Percentiles rank a stretch among this genome's conserved stretches.
phyloP scores from a whole-genome alignment of 2,329 filamentous ascomycete genomes.

The Colletotrichum sp. region DNA sequence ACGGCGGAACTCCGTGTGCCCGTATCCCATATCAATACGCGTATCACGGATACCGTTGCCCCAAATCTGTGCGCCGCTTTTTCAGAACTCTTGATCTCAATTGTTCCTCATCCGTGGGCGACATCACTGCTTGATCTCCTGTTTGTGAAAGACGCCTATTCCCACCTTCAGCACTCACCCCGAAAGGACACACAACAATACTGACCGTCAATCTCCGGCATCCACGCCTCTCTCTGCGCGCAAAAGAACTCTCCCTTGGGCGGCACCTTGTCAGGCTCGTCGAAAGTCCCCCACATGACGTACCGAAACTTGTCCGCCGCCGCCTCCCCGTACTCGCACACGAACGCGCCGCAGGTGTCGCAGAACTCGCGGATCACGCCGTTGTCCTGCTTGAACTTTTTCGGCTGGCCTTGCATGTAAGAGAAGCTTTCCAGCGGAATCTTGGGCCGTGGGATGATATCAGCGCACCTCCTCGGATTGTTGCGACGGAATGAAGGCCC shows the following conservation, averaged over 20 bases:
- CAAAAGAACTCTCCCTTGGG: slow-evolving; percentile 63
- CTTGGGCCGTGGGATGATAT: too few relatives aligned
- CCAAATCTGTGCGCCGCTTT: neutral
- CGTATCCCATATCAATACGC: neutral
- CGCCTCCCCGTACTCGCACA: slow-evolving; percentile 35
- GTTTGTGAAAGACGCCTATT: neutral
- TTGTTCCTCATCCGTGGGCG: neutral
- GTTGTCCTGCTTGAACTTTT: slow-evolving; percentile 33
- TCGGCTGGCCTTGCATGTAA: slow-evolving; percentile 24
- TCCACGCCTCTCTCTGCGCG: slow-evolving; percentile 51
- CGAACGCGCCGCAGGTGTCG: slow-evolving; percentile 32
- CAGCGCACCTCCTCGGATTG: too few relatives aligned
- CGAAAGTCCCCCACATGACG: slow-evolving; percentile 51
- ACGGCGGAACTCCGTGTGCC: neutral
- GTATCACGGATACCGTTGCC: neutral
- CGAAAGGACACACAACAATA: neutral
- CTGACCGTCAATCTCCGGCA: slow-evolving; percentile 51
- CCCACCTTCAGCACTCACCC: neutral
- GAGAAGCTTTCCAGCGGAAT: slow-evolving; percentile 29
- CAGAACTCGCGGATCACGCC: slow-evolving; percentile 38
- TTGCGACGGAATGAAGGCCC: too few relatives aligned
- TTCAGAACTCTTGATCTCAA: neutral
- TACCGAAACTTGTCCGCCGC: slow-evolving; percentile 49
- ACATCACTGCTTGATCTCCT: neutral
- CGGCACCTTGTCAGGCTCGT: slow-evolving; percentile 51